These are phyloP conservation scores for Phytophthora fragariaefolia DNA, from an alignment of 352 stramenopile species.

Conservation along the genomic window DNA sequence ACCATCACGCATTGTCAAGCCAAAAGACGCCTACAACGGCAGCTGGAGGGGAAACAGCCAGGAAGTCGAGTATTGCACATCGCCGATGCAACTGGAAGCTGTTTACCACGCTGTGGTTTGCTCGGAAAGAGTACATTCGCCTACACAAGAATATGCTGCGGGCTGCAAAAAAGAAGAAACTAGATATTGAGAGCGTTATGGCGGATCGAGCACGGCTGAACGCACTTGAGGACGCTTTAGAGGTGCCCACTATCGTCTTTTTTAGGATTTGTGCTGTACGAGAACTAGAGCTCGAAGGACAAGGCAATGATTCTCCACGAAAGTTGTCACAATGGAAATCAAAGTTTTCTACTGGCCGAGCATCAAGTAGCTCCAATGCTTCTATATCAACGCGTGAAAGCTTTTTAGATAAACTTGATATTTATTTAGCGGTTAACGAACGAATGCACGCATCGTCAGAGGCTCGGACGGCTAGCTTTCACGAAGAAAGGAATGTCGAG, in stretches of 20 bases:
- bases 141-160: slow-evolving; percentile 76
- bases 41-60: not conserved
- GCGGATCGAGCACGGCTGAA: slow-evolving; percentile 55
- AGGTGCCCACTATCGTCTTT: slow-evolving; percentile 85
- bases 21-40: slow-evolving; percentile 12
- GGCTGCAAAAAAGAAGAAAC: slow-evolving; percentile 72
- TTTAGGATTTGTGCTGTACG: slow-evolving; percentile 71
- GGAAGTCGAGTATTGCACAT: slow-evolving; percentile 16
- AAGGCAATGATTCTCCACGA: slow-evolving; percentile 67
- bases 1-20: slow-evolving; percentile 20
- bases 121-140: slow-evolving; percentile 77
- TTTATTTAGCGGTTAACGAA: slow-evolving; percentile 65
- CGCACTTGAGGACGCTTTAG: slow-evolving; percentile 72
- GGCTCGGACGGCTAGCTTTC: slow-evolving; percentile 49
- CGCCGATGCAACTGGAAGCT: slow-evolving; percentile 62
- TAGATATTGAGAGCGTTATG: slow-evolving; percentile 50
- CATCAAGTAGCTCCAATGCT: slow-evolving; percentile 26
- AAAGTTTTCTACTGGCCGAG: slow-evolving; percentile 52
- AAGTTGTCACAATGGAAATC: slow-evolving; percentile 78
- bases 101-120: slow-evolving; percentile 62
- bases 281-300: slow-evolving; percentile 75
- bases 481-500: slow-evolving; percentile 54
- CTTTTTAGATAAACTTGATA: slow-evolving; percentile 49
- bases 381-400: slow-evolving; percentile 16
- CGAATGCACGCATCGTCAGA: slow-evolving; percentile 68